Evolutionary conservation across 1,284 basidiomycete species (phyloP).

Genomic region (Malassezia sympodialis): DNA sequence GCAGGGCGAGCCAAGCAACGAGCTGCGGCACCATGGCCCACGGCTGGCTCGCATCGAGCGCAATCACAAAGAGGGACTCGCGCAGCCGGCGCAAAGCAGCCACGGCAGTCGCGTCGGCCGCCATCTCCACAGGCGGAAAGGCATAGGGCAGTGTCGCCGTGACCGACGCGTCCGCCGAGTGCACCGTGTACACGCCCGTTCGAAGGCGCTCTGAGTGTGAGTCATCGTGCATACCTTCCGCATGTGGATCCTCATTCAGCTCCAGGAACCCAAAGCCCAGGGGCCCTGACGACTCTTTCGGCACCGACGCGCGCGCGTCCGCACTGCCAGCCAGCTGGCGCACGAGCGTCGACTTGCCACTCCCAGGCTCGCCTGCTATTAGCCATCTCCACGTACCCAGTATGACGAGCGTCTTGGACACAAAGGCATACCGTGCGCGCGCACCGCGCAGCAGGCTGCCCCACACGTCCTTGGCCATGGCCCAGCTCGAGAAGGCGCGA

Average conservation of each 20-base stretch:
- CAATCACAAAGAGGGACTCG: constrained; percentile 73
- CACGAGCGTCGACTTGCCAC: constrained; percentile 13
- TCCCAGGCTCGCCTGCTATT: constrained; percentile 7
- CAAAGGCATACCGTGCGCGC: background rate
- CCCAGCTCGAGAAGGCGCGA: background rate
- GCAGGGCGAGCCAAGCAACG: constrained; percentile 61
- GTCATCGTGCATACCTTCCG: constrained; percentile 20
- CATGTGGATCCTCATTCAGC: constrained; percentile 33
- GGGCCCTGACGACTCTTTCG: constrained; percentile 2
- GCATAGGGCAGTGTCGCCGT: constrained; percentile 72
- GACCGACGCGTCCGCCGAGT: constrained; percentile 65
- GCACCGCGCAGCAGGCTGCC: constrained; percentile 5
- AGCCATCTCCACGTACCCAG: constrained; percentile 4
- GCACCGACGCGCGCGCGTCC: background rate
- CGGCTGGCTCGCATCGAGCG: constrained; percentile 90
- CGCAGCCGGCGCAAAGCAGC: constrained; percentile 53
- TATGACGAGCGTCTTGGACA: constrained; percentile 12
- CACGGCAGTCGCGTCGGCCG: constrained; percentile 16
- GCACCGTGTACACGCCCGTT: constrained; percentile 76
- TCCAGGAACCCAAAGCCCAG: constrained; percentile 39
- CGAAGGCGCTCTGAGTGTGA: constrained; percentile 23
- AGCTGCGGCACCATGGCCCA: constrained; percentile 84
- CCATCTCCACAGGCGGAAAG: constrained; percentile 54
- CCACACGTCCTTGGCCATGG: constrained; percentile 10
- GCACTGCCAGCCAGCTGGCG: background rate